Evolutionary conservation across 768 basidiomycete genomes (phyloP).

Genomic region (Macrolepiota fuliginosa): DNA sequence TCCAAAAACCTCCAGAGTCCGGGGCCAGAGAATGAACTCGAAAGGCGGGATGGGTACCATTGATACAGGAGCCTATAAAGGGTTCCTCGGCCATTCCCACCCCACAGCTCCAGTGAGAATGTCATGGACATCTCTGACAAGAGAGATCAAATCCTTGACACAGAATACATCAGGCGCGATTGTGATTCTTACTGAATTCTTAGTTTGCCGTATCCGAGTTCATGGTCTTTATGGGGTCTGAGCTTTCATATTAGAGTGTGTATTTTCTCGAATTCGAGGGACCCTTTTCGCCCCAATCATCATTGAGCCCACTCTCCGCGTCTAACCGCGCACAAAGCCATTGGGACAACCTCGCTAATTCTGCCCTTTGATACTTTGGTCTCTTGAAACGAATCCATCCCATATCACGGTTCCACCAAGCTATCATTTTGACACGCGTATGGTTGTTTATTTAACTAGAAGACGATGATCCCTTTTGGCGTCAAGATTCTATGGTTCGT

Average conservation of each 20-base stretch:
- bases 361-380: too few species aligned
- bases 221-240: not conserved
- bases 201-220: not conserved
- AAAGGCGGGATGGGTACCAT: not conserved
- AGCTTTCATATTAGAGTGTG: not conserved
- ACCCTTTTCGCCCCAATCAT: not conserved
- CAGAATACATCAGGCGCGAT: not conserved
- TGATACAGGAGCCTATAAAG: not conserved
- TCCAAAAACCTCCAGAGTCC: not conserved
- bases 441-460: not conserved
- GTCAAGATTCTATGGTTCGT: constrained; percentile 59
- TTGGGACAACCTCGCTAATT: not conserved
- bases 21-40: not conserved
- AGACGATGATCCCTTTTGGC: constrained; percentile 50
- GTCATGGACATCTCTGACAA: not conserved
- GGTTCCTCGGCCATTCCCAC: constrained; percentile 1
- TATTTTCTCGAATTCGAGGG: not conserved
- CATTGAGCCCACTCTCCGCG: not conserved
- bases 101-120: constrained; percentile 10
- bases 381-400: not conserved
- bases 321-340: not conserved
- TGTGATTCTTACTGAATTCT: too few species aligned
- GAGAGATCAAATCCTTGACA: not conserved
- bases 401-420: not conserved
- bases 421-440: not conserved